Evolutionary conservation across 1,139 yeast species (phyloP).

Genomic region (Taphrina betulina): DNA sequence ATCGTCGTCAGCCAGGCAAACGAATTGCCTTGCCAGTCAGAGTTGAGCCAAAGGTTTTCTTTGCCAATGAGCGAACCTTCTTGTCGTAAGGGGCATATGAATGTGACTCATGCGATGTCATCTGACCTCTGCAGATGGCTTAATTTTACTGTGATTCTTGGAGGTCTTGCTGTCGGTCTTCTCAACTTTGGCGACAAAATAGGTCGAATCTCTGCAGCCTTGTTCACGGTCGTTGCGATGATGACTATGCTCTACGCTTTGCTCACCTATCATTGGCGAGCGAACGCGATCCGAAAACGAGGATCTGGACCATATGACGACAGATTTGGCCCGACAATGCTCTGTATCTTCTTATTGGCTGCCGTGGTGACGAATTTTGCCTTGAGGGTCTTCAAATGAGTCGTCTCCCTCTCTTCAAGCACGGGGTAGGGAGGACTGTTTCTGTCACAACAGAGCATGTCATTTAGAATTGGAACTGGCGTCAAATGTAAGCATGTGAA

Average conservation of each 20-base stretch:
- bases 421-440: no score
- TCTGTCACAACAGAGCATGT: no score
- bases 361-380: conserved; percentile 38
- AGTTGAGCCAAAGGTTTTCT: conserved; percentile 96
- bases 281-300: conserved; percentile 93
- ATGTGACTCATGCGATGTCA: no score
- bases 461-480: no score
- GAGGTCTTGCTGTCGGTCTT: conserved; percentile 93
- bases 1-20: conserved; percentile 58
- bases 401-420: no score
- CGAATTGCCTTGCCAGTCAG: conserved; percentile 97
- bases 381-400: conserved; percentile 42
- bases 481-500: no score
- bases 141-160: conserved; percentile 93
- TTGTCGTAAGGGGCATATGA: conserved; percentile 27
- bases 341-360: conserved; percentile 80
- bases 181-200: conserved; percentile 92
- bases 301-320: conserved; percentile 99
- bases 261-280: conserved; percentile 98
- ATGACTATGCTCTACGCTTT: conserved; percentile 95
- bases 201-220: conserved; percentile 89
- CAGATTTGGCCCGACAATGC: conserved; percentile 97
- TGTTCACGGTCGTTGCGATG: conserved; percentile 91
- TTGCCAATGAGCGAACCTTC: conserved; percentile 90
- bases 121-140: conserved; percentile 93